These are phyloP conservation scores for Tylopilus vinaceipallidus DNA, from an alignment of 768 basidiomycete species.

Conservation along the genomic window DNA sequence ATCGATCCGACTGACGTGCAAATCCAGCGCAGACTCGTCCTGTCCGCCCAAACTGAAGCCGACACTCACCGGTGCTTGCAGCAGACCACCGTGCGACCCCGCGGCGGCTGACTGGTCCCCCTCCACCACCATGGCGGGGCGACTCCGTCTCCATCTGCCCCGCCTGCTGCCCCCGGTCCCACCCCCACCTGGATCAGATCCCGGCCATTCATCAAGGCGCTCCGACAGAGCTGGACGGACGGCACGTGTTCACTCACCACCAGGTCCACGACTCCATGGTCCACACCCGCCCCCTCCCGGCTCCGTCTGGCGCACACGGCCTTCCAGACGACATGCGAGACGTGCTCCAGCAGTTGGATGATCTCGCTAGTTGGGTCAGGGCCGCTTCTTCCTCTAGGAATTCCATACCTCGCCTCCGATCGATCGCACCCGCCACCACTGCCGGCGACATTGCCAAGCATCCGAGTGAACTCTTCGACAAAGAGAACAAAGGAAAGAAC, in stretches of 20 bases:
- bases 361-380: slow-evolving; percentile 28
- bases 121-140: not conserved
- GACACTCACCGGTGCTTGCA: too few relatives aligned
- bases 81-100: too few relatives aligned
- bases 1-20: too few relatives aligned
- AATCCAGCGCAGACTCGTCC: too few relatives aligned
- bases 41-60: too few relatives aligned
- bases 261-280: not conserved
- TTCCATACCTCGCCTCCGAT: not conserved
- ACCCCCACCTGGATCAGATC: not conserved
- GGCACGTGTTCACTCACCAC: slow-evolving; percentile 14
- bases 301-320: slow-evolving; percentile 6
- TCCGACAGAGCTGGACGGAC: slow-evolving; percentile 12
- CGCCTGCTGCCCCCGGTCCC: slow-evolving; percentile 1
- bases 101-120: slow-evolving; percentile 18
- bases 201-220: slow-evolving; percentile 17
- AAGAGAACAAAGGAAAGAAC: slow-evolving; percentile 28
- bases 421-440: not conserved
- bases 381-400: slow-evolving; percentile 17
- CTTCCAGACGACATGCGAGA: slow-evolving; percentile 29
- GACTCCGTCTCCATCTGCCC: not conserved
- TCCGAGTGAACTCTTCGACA: not conserved
- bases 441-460: not conserved
- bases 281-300: not conserved
- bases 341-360: slow-evolving; percentile 26